Conservation (phyloP, 169 alveolate species). For the Plasmodium malariae region DNA sequence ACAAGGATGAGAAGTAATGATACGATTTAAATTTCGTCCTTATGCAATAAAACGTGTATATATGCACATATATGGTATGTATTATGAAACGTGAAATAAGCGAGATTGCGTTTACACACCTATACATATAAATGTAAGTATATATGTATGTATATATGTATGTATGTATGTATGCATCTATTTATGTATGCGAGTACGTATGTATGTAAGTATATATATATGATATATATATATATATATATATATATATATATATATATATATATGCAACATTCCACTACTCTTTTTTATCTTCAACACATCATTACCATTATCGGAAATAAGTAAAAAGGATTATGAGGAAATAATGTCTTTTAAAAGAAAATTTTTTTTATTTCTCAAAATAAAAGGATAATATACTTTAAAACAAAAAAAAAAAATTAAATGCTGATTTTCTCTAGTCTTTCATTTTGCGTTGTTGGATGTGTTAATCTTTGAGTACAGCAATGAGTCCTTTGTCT, state of each 20-base stretch:
- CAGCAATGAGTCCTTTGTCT: slow-evolving; percentile 71
- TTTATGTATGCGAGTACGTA: too few species aligned
- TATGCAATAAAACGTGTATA: too few species aligned
- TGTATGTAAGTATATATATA: too few species aligned
- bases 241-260: too few species aligned
- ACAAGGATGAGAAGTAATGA: too few species aligned
- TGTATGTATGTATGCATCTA: too few species aligned
- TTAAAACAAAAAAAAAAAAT: slow-evolving; percentile 34
- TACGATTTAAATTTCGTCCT: too few species aligned
- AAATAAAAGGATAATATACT: not conserved
- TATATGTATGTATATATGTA: not conserved
- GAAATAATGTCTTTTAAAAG: not conserved
- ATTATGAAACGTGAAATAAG: too few species aligned
- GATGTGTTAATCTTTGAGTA: slow-evolving; percentile 67
- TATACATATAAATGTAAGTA: not conserved
- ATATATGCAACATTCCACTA: not conserved
- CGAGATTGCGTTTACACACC: too few species aligned
- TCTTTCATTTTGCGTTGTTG: slow-evolving; percentile 27
- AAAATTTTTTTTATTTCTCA: not conserved
- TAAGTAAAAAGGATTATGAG: not conserved
- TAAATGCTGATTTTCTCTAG: not conserved
- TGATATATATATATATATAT: not conserved
- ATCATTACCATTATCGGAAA: not conserved
- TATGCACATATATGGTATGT: too few species aligned
- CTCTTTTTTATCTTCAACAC: not conserved